phyloP scores from a whole-genome alignment of 352 stramenopile species.

The Globisporangium canariense region DNA sequence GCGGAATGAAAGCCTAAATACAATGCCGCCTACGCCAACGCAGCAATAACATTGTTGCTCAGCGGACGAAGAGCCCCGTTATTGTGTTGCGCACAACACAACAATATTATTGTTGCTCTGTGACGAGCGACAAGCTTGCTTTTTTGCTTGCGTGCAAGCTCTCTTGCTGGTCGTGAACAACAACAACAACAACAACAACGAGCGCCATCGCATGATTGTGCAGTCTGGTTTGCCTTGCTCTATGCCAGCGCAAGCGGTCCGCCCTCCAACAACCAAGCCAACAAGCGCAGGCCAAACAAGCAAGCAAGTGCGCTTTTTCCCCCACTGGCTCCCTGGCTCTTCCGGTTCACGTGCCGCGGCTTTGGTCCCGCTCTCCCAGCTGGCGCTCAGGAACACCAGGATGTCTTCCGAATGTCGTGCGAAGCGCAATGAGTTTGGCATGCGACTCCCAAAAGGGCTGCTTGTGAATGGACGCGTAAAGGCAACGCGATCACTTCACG shows the following conservation, averaged over 20 bases:
- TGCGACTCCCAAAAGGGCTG: neutral
- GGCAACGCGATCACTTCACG: slow-evolving; percentile 1
- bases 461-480: neutral
- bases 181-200: neutral
- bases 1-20: neutral
- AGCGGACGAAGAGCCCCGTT: no score
- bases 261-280: neutral
- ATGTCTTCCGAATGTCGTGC: neutral
- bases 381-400: neutral
- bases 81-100: neutral
- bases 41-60: slow-evolving; percentile 6
- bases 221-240: neutral
- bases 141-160: neutral
- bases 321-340: slow-evolving; percentile 1
- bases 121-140: neutral
- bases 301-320: neutral
- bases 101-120: neutral
- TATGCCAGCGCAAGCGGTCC: neutral
- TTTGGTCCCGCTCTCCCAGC: slow-evolving; percentile 6
- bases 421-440: neutral
- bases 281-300: neutral
- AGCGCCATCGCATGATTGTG: neutral
- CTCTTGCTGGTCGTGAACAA: neutral
- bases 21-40: neutral
- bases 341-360: neutral